phyloP scores from a whole-genome alignment of 371 early-diverging fungal genomes.

The Mortierella sp. region DNA sequence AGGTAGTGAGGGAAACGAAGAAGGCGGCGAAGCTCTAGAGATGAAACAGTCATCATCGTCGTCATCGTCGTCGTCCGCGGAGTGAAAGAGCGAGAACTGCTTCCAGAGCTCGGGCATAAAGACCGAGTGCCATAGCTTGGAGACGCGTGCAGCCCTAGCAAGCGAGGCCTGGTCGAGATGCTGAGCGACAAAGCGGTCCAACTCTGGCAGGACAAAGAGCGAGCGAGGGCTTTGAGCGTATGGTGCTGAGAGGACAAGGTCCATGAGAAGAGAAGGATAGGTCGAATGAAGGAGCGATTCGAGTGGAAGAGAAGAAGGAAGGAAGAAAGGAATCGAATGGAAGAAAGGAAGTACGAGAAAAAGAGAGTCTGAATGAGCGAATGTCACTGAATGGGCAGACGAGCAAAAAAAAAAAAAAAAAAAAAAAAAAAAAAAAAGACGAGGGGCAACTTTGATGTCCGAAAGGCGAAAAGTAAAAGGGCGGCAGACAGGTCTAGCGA shows the following conservation, averaged over 20 bases:
- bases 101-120: conserved; percentile 46
- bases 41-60: conserved; percentile 31
- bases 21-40: conserved; percentile 9
- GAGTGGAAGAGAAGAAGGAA: neutral
- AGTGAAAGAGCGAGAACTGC: conserved; percentile 28
- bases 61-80: conserved; percentile 25
- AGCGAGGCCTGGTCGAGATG: conserved; percentile 34
- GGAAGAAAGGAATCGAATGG: neutral
- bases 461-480: too few species aligned
- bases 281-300: neutral
- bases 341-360: neutral
- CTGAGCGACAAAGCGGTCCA: conserved; percentile 39
- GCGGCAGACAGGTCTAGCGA: too few species aligned
- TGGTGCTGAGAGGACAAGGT: conserved; percentile 3
- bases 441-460: too few species aligned
- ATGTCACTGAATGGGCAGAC: conserved; percentile 2
- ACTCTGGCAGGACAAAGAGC: conserved; percentile 43
- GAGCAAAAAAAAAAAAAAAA: neutral
- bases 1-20: conserved; percentile 19
- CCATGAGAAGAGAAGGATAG: neutral
- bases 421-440: neutral
- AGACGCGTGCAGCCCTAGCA: conserved; percentile 43
- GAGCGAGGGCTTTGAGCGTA: conserved; percentile 11
- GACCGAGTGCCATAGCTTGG: conserved; percentile 37
- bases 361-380: neutral